Base-by-base conservation (phyloP, 2,329 filamentous ascomycete genomes). In the Rhynchosporium secalis region DNA sequence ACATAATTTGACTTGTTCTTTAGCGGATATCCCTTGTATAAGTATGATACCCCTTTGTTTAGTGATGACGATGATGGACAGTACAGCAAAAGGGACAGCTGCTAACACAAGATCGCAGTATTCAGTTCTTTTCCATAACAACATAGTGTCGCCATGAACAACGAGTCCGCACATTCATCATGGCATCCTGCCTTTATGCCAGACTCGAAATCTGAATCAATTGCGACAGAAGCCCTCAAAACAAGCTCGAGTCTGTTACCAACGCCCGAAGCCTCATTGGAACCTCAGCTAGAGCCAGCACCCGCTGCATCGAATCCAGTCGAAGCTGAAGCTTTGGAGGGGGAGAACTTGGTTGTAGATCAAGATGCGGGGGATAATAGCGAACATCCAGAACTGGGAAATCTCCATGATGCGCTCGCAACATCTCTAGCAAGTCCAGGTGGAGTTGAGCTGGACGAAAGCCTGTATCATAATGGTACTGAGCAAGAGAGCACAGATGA, bases 171-270 rank as follows among this genome's bases (percentile, higher is more conserved):
- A 49, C 75, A 72, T 68, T 75, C 78, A 65, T 76, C 79, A 62
- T 83, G 80, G 80, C 76, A 83, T 75, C 80, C 81, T 61, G 80
- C 81, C 54, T 74, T 79, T 71, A 81, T 80, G 79, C 80, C 81
- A 64, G 76, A 82, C 69, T 72, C 74, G 61, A 60, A 64, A 46
- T 68, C 71, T 54, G 67, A 70, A 38, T 45, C 64, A 64, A 62
- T 66, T 49, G 60, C 62, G 45, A 36, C 63, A 47, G 60, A 68
- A 33, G 26, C 64, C 10, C 47, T 29, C 20, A 55, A 62, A 36
- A 26, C 51, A 29, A 29, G 49, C 3, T 48, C 60, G 52, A 56
- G 65, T 56, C 49, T 59, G 52, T 40, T 28, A 12, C 52, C 58
- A 58, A 36, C 48, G 12, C 40, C 57, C 26, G 62, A 63, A 29